phyloP scores from a whole-genome alignment of 2,329 filamentous ascomycete genomes.

The Microdochium bolleyi region DNA sequence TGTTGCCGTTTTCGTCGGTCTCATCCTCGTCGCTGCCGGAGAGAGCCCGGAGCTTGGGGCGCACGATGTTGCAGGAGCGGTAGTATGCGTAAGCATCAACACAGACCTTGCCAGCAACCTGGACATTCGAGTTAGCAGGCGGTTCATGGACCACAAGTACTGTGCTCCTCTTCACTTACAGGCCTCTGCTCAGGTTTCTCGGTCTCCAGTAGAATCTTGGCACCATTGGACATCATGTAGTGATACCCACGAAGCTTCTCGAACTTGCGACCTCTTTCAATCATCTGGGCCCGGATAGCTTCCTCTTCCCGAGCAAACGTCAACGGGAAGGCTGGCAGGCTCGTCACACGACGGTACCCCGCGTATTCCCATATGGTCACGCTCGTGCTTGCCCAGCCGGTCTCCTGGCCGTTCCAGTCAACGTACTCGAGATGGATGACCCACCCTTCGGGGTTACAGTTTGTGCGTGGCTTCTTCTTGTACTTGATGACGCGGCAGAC shows the following conservation, averaged over 20 bases:
- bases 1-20: neutral
- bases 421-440: conserved; percentile 22
- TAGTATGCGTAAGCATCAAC: conserved; percentile 28
- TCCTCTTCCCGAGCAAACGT: conserved; percentile 7
- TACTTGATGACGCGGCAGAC: conserved; percentile 24
- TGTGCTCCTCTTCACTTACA: conserved; percentile 5
- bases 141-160: neutral
- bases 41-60: conserved; percentile 15
- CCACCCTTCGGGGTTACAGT: conserved; percentile 11
- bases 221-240: conserved; percentile 17
- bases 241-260: conserved; percentile 23
- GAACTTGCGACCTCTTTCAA: conserved; percentile 22
- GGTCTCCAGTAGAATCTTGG: conserved; percentile 18
- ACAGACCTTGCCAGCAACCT: conserved; percentile 20
- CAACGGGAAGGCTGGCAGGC: neutral
- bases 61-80: conserved; percentile 17
- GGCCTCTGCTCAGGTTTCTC: conserved; percentile 14
- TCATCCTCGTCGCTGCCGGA: neutral
- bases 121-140: neutral
- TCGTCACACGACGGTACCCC: conserved; percentile 15
- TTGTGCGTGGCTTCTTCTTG: conserved; percentile 3
- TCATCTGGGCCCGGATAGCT: conserved; percentile 13
- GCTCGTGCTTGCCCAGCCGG: conserved; percentile 16
- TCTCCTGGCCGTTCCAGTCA: conserved; percentile 24
- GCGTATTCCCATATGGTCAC: conserved; percentile 16